phyloP scores from a whole-genome alignment of 345 rosid species.

The Trapa bicornis region DNA sequence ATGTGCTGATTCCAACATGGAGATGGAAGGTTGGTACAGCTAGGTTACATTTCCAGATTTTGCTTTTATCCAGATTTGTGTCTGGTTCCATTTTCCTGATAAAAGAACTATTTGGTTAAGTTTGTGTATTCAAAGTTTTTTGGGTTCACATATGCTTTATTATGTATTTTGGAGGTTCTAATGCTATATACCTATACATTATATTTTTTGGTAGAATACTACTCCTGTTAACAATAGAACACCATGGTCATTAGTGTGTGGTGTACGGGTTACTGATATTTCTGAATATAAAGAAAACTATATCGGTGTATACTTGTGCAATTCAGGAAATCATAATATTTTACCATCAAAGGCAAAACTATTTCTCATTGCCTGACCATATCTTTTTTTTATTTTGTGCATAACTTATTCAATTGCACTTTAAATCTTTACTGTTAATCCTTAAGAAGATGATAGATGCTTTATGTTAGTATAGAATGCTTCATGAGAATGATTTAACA shows the following conservation, averaged over 20 bases:
- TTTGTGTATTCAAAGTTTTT: too few relatives aligned
- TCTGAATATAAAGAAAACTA: background rate
- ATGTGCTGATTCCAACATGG: slow-evolving; percentile 60
- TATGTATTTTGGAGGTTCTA: too few relatives aligned
- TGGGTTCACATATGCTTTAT: too few relatives aligned
- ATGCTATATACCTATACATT: background rate
- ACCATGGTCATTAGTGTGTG: background rate
- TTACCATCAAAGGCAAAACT: background rate
- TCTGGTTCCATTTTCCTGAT: background rate
- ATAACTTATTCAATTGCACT: background rate
- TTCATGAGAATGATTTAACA: background rate
- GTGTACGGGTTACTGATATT: background rate
- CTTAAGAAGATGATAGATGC: background rate
- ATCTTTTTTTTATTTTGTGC: background rate
- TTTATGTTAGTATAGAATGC: background rate
- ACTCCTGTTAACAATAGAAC: background rate
- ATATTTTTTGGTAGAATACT: background rate
- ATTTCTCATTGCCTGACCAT: background rate
- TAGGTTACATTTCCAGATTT: background rate
- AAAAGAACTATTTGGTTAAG: background rate
- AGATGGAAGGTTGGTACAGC: slow-evolving; percentile 67
- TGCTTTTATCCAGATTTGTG: background rate
- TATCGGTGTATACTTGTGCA: background rate
- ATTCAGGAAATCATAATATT: background rate
- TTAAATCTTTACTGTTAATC: background rate